These are phyloP conservation scores for Yamadazyma philogaea DNA, from an alignment of 805 yeast species.

Conservation along the genomic window DNA sequence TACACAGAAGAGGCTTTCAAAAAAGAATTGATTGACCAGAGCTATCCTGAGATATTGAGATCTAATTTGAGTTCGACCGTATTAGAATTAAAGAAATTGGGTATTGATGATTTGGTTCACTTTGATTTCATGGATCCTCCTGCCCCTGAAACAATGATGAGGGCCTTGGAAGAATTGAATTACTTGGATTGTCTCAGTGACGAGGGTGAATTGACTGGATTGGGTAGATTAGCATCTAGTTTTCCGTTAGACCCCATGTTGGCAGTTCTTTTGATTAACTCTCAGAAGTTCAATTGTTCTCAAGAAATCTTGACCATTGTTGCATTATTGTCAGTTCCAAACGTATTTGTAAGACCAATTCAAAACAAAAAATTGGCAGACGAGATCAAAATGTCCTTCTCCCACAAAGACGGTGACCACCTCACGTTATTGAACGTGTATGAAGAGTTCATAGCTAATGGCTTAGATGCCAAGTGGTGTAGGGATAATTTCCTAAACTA, in stretches of 20 bases:
- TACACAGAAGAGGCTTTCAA: conserved; percentile 97
- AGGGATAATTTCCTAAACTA: conserved; percentile 82
- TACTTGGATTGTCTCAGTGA: conserved; percentile 87
- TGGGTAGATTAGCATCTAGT: conserved; percentile 86
- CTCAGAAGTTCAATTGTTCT: conserved; percentile 82
- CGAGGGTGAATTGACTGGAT: conserved; percentile 83
- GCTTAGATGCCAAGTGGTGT: conserved; percentile 89
- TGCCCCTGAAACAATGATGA: conserved; percentile 99
- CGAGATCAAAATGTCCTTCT: conserved; percentile 81
- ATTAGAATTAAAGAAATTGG: conserved; percentile 87
- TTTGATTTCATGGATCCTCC: conserved; percentile 99
- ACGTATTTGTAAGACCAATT: conserved; percentile 91
- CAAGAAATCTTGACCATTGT: conserved; percentile 86
- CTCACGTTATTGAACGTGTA: conserved; percentile 84
- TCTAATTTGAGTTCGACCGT: conserved; percentile 90
- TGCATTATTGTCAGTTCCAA: conserved; percentile 89
- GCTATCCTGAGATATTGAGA: conserved; percentile 92
- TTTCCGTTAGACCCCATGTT: conserved; percentile 96
- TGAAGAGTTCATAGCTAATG: conserved; percentile 61
- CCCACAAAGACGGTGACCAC: conserved; percentile 95
- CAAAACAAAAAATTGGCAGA: conserved; percentile 86
- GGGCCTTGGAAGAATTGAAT: conserved; percentile 93
- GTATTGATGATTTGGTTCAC: conserved; percentile 93
- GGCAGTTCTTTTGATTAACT: conserved; percentile 87
- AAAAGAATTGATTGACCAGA: conserved; percentile 89